Base-by-base conservation (phyloP, 306 rosid species). In the Dryas alaskensis region DNA sequence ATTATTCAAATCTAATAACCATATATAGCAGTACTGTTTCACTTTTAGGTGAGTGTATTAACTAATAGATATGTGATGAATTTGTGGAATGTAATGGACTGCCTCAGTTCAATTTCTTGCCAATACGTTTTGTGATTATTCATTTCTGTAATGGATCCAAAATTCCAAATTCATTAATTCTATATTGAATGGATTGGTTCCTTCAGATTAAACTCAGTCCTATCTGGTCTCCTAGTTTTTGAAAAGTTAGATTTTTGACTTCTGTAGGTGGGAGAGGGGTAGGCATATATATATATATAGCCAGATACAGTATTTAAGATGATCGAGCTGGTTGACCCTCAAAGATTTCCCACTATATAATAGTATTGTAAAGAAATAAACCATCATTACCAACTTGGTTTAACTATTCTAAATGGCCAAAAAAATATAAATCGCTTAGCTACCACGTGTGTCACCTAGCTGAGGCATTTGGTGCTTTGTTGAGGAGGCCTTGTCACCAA, bases 381-480 rank as follows among this genome's bases (percentile, higher is more conserved):
- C 57, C 7, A 55, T 72, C 17, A 58, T 59, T 46, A 27, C 67
- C 58, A 16, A 72, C 67, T 72, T 59, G 67, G n/a, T 27, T 71
- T 71, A 71, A 71, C 55, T 13, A 72, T 45, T 72, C 67, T 72
- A 43, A 72, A 69, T 14, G 59, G 67, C 48, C 46, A 57, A 59
- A 27, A 45, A 45, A 51, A 39, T 16, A 37, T 31, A 16, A 49
- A 27, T 27, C 16, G 0, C 6, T 2, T 31, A 31, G 37, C 37
- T 37, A 52, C 49, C 58, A 22, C 31, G 9, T 17, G 73, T 70
- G 53, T 55, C 65, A 70, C 55, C 25, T 25, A 54, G 43, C 64
- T 19, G 43, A 54, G 43, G 44, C 17, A 11, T 55, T 31, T 16
- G 53, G 42, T 70, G 53, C 53, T 43, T 42, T 70, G 65, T 57